phyloP scores from a whole-genome alignment of 768 basidiomycete species.

The Leccinum ochraceum region DNA sequence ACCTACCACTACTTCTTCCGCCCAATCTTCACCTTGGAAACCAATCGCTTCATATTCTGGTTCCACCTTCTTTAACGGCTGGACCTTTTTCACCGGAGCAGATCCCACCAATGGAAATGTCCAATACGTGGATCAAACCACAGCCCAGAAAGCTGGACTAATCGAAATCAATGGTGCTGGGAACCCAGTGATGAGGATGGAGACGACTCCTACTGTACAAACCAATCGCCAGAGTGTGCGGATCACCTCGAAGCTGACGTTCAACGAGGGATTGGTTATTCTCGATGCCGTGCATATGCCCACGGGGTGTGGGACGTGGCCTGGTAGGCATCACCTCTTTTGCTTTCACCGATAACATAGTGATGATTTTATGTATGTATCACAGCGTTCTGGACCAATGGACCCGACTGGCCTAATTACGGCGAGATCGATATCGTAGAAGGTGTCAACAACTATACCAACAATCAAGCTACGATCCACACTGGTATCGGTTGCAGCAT shows the following conservation, averaged over 20 bases:
- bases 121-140: conserved; percentile 60
- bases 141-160: conserved; percentile 61
- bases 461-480: conserved; percentile 83
- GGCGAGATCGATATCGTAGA: conserved; percentile 88
- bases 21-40: conserved; percentile 55
- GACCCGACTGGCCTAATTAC: conserved; percentile 44
- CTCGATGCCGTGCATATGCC: conserved; percentile 91
- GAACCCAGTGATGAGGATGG: conserved; percentile 85
- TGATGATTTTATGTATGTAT: conserved; percentile 4
- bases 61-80: conserved; percentile 77
- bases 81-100: conserved; percentile 63
- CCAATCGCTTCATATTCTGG: conserved; percentile 62
- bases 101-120: conserved; percentile 83
- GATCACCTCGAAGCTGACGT: conserved; percentile 62
- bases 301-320: conserved; percentile 87
- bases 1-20: conserved; percentile 21
- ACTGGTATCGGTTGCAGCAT: conserved; percentile 72
- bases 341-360: neutral
- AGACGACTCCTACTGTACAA: conserved; percentile 75
- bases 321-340: conserved; percentile 36
- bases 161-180: conserved; percentile 66
- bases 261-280: conserved; percentile 69
- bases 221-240: conserved; percentile 74
- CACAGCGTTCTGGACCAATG: conserved; percentile 51
- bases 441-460: conserved; percentile 78